Percentiles rank a stretch among this genome's conserved stretches.
These are phyloP conservation scores for Colletotrichum godetiae DNA, from an alignment of 2,329 filamentous ascomycete genomes.

Conservation along the genomic window DNA sequence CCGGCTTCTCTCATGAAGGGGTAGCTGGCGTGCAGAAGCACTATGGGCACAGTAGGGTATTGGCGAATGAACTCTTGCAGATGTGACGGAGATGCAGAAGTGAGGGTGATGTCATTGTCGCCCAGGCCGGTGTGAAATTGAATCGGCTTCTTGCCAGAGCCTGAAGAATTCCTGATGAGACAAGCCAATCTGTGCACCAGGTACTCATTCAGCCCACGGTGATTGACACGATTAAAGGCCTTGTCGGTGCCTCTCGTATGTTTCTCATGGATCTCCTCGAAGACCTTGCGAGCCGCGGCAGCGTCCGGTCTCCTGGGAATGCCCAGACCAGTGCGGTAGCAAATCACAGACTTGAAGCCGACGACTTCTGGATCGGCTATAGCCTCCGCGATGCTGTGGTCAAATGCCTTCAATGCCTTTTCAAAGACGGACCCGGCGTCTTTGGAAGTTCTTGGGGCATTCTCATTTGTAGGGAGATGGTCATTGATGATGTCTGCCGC, in stretches of 20 bases:
- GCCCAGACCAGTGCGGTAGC: constrained; percentile 80
- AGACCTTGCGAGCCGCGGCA: constrained; percentile 52
- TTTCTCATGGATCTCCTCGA: constrained; percentile 49
- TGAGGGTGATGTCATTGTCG: constrained; percentile 80
- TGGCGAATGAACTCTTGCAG: constrained; percentile 78
- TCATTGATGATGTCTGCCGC: constrained; percentile 71
- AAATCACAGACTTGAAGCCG: constrained; percentile 86
- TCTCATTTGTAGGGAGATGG: constrained; percentile 47
- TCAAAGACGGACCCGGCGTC: constrained; percentile 45
- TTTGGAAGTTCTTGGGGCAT: constrained; percentile 16
- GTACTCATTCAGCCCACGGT: constrained; percentile 75
- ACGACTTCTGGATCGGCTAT: constrained; percentile 76
- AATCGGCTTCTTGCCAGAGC: constrained; percentile 72
- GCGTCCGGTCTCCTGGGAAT: constrained; percentile 60
- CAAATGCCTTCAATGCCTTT: constrained; percentile 49
- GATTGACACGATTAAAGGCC: constrained; percentile 66
- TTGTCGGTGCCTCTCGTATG: constrained; percentile 36
- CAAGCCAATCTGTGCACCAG: constrained; percentile 74
- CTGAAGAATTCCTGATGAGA: constrained; percentile 60
- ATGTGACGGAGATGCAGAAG: constrained; percentile 78
- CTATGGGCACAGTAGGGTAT: constrained; percentile 77
- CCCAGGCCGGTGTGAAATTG: constrained; percentile 88
- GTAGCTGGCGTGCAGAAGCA: constrained; percentile 84
- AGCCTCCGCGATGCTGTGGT: constrained; percentile 62
- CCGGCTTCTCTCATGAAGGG: constrained; percentile 83